A percentile compares a stretch with the other conserved stretches of the same genome.
Conservation (phyloP, 2,329 filamentous ascomycete genomes). For the Saccharata proteae region DNA sequence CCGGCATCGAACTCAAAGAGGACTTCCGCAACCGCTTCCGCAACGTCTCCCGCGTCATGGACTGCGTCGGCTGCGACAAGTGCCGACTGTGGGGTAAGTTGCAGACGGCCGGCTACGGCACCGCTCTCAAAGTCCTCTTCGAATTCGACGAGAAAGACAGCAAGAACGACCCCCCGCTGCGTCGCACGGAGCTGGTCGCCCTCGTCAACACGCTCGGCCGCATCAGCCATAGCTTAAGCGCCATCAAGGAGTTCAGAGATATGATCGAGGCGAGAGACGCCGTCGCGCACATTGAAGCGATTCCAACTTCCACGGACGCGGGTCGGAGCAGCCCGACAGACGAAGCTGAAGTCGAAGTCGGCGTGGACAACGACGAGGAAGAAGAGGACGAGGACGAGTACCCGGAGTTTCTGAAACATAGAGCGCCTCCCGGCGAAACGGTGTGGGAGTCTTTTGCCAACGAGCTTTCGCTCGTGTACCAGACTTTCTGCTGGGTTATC, state of each 20-base stretch:
- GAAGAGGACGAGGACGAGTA: constrained; percentile 28
- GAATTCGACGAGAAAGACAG: constrained; percentile 66
- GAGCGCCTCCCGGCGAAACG: constrained; percentile 29
- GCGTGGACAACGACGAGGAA: constrained; percentile 13
- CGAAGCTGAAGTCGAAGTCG: constrained; percentile 20
- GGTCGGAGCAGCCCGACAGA: constrained; percentile 12
- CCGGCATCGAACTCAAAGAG: constrained; percentile 73
- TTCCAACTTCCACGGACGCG: constrained; percentile 20
- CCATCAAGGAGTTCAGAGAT: constrained; percentile 59
- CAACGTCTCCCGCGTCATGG: constrained; percentile 94
- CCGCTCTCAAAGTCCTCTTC: constrained; percentile 89
- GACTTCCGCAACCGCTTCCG: constrained; percentile 96
- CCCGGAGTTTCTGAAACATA: constrained; percentile 31
- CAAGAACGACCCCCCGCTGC: constrained; percentile 55
- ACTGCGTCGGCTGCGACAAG: constrained; percentile 97
- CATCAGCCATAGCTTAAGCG: constrained; percentile 66
- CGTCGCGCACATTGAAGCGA: too few species aligned
- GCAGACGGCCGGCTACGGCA: constrained; percentile 88
- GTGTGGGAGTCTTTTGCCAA: constrained; percentile 46
- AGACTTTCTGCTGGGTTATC: constrained; percentile 54
- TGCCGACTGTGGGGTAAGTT: constrained; percentile 96
- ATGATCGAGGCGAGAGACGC: constrained; percentile 34
- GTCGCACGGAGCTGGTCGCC: constrained; percentile 85
- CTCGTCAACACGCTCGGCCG: constrained; percentile 89
- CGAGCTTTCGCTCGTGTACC: constrained; percentile 53